A percentile compares a stretch with the other conserved stretches of the same genome.
Evolutionary conservation across 73 alveolate genomes (phyloP).

Genomic region (Paramecium caudatum): DNA sequence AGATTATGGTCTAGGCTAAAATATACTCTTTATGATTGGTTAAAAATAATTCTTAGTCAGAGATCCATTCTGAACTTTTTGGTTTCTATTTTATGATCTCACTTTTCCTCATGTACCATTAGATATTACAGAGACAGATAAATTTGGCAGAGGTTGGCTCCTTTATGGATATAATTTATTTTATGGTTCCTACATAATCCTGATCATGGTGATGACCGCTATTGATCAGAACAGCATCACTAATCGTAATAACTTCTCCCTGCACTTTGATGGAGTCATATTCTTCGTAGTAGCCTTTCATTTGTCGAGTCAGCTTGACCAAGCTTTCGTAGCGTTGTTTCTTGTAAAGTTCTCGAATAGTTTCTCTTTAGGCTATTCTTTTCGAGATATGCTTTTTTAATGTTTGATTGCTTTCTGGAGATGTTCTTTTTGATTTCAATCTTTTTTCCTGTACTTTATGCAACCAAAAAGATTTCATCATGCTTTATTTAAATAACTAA

Average conservation of each 20-base stretch:
- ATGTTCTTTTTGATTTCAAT: no score
- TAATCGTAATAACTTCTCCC: not conserved
- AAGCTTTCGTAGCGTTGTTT: not conserved
- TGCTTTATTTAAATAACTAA: no score
- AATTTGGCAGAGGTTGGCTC: not conserved
- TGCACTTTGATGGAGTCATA: not conserved
- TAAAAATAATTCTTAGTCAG: not conserved
- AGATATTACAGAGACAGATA: not conserved
- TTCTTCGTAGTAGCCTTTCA: constrained; percentile 19
- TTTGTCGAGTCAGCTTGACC: not conserved
- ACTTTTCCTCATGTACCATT: not conserved
- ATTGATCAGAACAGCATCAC: not conserved
- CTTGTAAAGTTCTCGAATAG: not conserved
- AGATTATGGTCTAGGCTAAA: not conserved
- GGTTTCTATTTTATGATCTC: not conserved
- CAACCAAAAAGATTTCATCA: no score
- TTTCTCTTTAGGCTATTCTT: no score
- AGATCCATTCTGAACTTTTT: not conserved
- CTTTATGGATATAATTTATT: not conserved
- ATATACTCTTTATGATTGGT: not conserved
- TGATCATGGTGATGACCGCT: not conserved
- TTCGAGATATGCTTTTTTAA: no score
- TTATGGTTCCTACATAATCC: not conserved
- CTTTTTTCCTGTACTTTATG: no score
- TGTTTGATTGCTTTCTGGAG: no score